Percentiles rank a stretch among this genome's conserved stretches.
phyloP scores from a whole-genome alignment of 257 asterid species.

The Coffea canephora region DNA sequence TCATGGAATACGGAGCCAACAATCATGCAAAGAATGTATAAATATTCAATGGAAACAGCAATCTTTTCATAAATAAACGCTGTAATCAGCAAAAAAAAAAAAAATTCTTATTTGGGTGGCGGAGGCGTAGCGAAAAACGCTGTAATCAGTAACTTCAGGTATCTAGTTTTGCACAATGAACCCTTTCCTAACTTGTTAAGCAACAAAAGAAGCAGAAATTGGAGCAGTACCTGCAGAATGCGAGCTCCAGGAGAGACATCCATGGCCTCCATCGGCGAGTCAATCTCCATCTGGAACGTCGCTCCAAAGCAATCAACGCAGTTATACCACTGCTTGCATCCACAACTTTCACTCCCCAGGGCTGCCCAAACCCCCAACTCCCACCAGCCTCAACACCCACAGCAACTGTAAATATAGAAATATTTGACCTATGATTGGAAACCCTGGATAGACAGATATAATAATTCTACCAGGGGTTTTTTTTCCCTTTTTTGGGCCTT shows the following conservation, averaged over 20 bases:
- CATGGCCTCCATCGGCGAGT: conserved; percentile 47
- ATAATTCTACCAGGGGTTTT: background rate
- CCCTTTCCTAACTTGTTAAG: background rate
- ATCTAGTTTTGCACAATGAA: background rate
- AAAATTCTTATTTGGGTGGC: too few relatives aligned
- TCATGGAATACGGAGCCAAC: background rate
- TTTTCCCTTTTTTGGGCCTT: too few relatives aligned
- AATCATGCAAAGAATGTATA: background rate
- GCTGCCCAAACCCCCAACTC: conserved; percentile 10
- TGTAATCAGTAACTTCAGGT: background rate
- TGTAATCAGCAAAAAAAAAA: background rate
- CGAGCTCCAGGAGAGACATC: conserved; percentile 38
- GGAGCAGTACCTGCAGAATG: conserved; percentile 47
- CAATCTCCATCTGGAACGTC: conserved; percentile 59
- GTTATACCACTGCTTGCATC: conserved; percentile 31
- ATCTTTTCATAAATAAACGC: background rate
- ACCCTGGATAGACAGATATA: too few relatives aligned
- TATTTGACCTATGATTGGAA: too few relatives aligned
- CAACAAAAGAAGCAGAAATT: background rate
- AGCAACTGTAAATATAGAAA: background rate
- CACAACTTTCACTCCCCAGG: conserved; percentile 56
- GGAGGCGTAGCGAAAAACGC: background rate
- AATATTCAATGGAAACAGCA: background rate
- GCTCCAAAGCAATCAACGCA: conserved; percentile 58
- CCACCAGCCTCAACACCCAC: background rate